Evolutionary conservation across 805 yeast species (phyloP), one percentile per base, ranked within the genome.

Genomic region (Ogataea saltuana): DNA sequence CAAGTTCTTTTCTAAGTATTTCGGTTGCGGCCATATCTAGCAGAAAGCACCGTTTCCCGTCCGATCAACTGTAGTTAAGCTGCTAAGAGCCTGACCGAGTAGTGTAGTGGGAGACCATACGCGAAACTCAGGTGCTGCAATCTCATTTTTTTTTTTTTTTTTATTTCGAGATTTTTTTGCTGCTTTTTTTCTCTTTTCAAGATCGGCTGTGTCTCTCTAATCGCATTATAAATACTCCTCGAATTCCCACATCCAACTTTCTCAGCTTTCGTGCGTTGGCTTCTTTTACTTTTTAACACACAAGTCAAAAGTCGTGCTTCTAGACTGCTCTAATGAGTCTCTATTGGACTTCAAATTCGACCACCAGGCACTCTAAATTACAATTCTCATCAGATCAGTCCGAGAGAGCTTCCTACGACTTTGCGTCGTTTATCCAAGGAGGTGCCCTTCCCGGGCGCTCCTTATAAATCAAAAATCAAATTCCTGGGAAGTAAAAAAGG

Each of bases 1-100:
- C 50, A 12, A 5, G 44, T 46, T 22, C 13, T 42, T 43, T 46
- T 41, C 38, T 28, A 36, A 46, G 29, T 37, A 33, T 47, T 22
- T 47, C 72, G 74, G 76, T 71, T 72, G 74, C 76, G 78, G 76
- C 77, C 78, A 73, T 71, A 74, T 71, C 77, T 68, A 71, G 75
- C 70, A 69, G 77, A 74, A 72, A 72, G 74, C 76, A 73, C 76
- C 75, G 75, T 71, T 74, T 72, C 77, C 78, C 78, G 78, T 72
- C 77, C 77, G 78, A 72, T 71, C 78, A 72, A 71, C 74, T 70
- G 75, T 71, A 72, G 76, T 73, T 70, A 72, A 72, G 71, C 78
- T 68, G 71, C 74, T 70, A 70, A 72, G 77, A 70, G 78, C 76
- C 75, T 67, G 73, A 71, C 75, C 68, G 75, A 38, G 37, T 33